phyloP scores from a whole-genome alignment of 2,329 filamentous ascomycete species.

The Monosporascus sp. region DNA sequence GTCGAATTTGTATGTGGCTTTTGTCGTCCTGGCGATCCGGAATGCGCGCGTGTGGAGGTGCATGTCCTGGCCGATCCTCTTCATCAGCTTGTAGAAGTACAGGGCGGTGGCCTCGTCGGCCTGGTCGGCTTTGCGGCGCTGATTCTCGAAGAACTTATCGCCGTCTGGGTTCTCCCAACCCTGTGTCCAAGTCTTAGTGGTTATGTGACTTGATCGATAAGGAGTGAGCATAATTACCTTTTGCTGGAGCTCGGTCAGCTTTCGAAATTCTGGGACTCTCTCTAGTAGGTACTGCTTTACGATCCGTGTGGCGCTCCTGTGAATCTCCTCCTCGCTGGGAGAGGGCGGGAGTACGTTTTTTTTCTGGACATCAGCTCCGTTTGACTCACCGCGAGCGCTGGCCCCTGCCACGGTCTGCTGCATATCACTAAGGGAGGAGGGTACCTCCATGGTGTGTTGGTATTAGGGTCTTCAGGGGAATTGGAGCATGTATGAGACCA shows the following conservation, averaged over 20 bases:
- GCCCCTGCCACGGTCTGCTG: too few species aligned
- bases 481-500: too few species aligned
- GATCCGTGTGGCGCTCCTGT: background rate
- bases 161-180: conserved; percentile 39
- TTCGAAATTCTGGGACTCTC: background rate
- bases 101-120: conserved; percentile 10
- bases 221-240: background rate
- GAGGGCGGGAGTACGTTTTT: background rate
- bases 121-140: conserved; percentile 33
- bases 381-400: too few species aligned
- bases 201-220: background rate
- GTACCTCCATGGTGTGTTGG: too few species aligned
- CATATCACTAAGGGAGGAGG: too few species aligned
- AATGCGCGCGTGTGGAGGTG: conserved; percentile 29
- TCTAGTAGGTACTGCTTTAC: background rate
- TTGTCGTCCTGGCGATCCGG: conserved; percentile 5
- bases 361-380: background rate
- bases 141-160: conserved; percentile 36
- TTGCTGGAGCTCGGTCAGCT: background rate
- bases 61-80: conserved; percentile 36
- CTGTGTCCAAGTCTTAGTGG: conserved; percentile 19
- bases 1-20: background rate
- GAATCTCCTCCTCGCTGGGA: background rate
- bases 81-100: conserved; percentile 39
- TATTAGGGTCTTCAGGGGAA: too few species aligned